These are phyloP conservation scores for Closterium sp. DNA, from an alignment of 139 green algal genomes.

Conservation along the genomic window DNA sequence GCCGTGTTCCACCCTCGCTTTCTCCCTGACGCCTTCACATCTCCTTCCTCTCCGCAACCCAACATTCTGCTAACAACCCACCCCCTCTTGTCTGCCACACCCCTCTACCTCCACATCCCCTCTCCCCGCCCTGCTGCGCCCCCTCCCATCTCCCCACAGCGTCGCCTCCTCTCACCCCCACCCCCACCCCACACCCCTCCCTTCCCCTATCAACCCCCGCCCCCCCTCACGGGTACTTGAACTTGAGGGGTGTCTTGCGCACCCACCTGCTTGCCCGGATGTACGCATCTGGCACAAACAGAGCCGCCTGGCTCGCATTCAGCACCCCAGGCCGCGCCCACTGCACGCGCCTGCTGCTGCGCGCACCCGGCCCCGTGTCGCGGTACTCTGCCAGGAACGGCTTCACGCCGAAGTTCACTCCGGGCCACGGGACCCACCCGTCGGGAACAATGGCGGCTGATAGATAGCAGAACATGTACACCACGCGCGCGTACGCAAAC, in stretches of 20 bases:
- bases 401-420: background rate
- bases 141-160: background rate
- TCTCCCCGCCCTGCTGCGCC: too few species aligned
- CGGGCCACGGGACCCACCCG: background rate
- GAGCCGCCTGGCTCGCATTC: background rate
- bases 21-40: too few species aligned
- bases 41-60: too few species aligned
- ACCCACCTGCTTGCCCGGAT: background rate
- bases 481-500: too few species aligned
- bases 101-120: too few species aligned
- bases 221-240: background rate
- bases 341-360: background rate
- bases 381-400: background rate
- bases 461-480: background rate
- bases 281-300: background rate
- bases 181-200: background rate
- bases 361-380: background rate
- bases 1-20: too few species aligned
- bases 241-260: background rate
- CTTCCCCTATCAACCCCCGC: background rate
- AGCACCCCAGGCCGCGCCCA: background rate
- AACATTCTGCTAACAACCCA: too few species aligned
- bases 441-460: background rate
- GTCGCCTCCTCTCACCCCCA: background rate
- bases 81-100: too few species aligned